Evolutionary conservation across 1,284 basidiomycete genomes (phyloP), one percentile per base, ranked within the genome.

Genomic region (Thecaphora thlaspeos): DNA sequence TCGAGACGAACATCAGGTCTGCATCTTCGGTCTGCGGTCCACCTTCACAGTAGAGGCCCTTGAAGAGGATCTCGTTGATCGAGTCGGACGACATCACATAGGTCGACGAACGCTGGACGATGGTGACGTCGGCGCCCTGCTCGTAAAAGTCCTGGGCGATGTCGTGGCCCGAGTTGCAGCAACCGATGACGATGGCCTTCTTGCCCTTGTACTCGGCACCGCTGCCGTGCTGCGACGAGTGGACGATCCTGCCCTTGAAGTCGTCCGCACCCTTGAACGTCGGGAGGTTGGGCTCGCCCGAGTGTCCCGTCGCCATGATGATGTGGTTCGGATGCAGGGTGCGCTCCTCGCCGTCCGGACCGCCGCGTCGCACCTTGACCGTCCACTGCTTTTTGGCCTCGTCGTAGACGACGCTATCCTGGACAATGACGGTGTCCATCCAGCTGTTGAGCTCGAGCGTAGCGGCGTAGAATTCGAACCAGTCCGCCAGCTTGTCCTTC

Each of bases 401-500:
- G 61, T 84, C 81, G 61, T 82, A 83, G 5, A 72, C 62, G 3
- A 82, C 81, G n/a, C 74, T 73, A 36, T 74, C 80, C 10, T 85
- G 79, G 3, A 74, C 81, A 0, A 84, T 80, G 8, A 83, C 82
- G 1, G 83, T 84, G 10, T 34, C 32, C 32, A 34, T 34, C 86
- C 87, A 88, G 22, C 85, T 80, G 74, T 86, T 84, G 38, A 88
- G 73, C 62, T 88, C 86, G 66, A 88, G 79, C 1, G 82, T 75
- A 38, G 85, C 81, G 3, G 85, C 86, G 73, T 87, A 88, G 24
- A 78, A 79, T 73, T 88, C 86, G 8, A 88, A 80, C 84, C 86
- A 88, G 66, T 85, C 83, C 0, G 84, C 86, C 14, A 88, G 81
- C 83, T 86, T 79, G 41, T 75, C 76, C 15, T 69, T 75, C 17